Percentiles rank a stretch among this genome's conserved stretches.
These are phyloP conservation scores for Moricandia arvensis DNA, from an alignment of 345 rosid genomes.

Conservation along the genomic window DNA sequence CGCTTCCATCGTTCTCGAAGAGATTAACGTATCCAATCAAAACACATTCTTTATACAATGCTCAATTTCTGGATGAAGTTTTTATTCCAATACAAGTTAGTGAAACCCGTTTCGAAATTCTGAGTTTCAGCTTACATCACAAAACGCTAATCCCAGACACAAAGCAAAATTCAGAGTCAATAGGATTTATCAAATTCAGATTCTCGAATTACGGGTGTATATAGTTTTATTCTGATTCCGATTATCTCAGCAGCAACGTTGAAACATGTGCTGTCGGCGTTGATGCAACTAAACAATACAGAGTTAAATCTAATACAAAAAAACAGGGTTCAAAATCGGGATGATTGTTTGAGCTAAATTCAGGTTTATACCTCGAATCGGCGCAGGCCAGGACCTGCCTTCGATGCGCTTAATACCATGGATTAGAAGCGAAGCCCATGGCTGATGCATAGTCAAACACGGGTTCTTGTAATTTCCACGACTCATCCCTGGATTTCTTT, in stretches of 20 bases:
- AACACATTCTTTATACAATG: background rate
- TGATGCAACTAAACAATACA: background rate
- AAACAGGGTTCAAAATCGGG: background rate
- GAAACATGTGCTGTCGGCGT: background rate
- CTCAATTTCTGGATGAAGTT: background rate
- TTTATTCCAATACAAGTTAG: background rate
- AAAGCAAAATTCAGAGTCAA: background rate
- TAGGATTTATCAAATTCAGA: background rate
- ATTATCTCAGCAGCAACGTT: background rate
- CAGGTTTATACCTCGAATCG: slow-evolving; percentile 58
- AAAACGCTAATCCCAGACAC: background rate
- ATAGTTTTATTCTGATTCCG: background rate
- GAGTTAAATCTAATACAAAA: background rate
- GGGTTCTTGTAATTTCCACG: slow-evolving; percentile 72
- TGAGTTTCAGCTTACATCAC: background rate
- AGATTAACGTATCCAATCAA: background rate
- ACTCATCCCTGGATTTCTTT: slow-evolving; percentile 32
- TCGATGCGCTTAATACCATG: slow-evolving; percentile 89
- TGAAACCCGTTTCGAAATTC: background rate
- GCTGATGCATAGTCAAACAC: slow-evolving; percentile 91
- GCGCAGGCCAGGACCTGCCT: slow-evolving; percentile 94
- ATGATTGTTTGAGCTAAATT: background rate
- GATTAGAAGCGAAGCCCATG: slow-evolving; percentile 89
- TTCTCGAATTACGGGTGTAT: background rate
- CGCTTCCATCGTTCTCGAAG: background rate